These are phyloP conservation scores for Houttuynia cordata DNA, from an alignment of 164 flowering plant species.

Conservation along the genomic window DNA sequence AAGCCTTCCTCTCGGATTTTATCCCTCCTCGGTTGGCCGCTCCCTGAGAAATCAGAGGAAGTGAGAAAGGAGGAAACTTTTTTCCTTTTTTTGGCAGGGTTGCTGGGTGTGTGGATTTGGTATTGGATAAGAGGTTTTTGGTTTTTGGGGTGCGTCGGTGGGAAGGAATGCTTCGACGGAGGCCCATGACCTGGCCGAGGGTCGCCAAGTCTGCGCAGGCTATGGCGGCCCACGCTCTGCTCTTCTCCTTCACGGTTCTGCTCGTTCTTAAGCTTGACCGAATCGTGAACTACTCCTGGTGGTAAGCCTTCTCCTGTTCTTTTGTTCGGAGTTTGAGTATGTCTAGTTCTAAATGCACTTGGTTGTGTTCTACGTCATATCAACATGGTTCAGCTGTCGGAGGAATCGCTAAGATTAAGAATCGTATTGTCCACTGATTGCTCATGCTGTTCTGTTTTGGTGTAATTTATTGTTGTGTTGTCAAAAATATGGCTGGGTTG, in stretches of 20 bases:
- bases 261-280: conserved; percentile 69
- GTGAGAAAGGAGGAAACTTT: too few relatives aligned
- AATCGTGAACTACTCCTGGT: conserved; percentile 57
- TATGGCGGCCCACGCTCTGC: conserved; percentile 49
- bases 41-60: too few relatives aligned
- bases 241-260: conserved; percentile 59
- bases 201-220: conserved; percentile 63
- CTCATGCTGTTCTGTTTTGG: too few relatives aligned
- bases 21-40: too few relatives aligned
- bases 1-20: too few relatives aligned
- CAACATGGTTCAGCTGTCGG: not conserved
- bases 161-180: conserved; percentile 7
- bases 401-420: too few relatives aligned
- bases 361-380: not conserved
- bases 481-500: too few relatives aligned
- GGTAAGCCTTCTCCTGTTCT: conserved; percentile 8
- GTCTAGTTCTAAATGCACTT: not conserved
- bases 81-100: too few relatives aligned
- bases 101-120: not conserved
- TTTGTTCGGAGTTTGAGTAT: not conserved
- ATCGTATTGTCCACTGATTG: too few relatives aligned
- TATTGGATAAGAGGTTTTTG: not conserved
- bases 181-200: conserved; percentile 60
- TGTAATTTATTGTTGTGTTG: too few relatives aligned
- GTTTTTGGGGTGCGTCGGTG: not conserved